phyloP scores from a whole-genome alignment of 2,329 filamentous ascomycete genomes.

The Byssochlamys sp. region DNA sequence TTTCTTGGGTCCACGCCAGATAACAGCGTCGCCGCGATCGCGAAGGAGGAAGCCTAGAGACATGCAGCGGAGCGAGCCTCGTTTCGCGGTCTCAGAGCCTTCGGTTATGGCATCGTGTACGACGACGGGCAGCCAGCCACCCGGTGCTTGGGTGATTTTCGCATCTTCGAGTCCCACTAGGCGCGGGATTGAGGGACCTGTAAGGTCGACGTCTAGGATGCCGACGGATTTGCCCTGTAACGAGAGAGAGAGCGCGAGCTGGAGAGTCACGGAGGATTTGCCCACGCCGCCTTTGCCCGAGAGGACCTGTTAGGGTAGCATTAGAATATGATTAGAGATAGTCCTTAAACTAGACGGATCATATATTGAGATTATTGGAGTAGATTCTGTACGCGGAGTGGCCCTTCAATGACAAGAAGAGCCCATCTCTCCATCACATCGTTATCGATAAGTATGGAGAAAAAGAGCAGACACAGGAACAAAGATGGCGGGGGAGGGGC shows the following conservation, averaged over 20 bases:
- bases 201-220: conserved; percentile 91
- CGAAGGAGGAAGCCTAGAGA: conserved; percentile 84
- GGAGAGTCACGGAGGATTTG: conserved; percentile 94
- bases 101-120: conserved; percentile 55
- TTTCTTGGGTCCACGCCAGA: conserved; percentile 97
- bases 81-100: conserved; percentile 11
- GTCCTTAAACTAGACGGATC: neutral
- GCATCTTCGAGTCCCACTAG: conserved; percentile 82
- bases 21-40: conserved; percentile 76
- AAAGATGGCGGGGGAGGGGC: neutral
- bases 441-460: neutral
- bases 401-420: neutral
- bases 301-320: conserved; percentile 47
- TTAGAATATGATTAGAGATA: conserved; percentile 4
- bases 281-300: conserved; percentile 97
- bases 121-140: conserved; percentile 81
- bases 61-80: conserved; percentile 57
- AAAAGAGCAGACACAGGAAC: neutral
- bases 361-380: neutral
- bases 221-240: conserved; percentile 80
- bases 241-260: conserved; percentile 81
- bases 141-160: conserved; percentile 83
- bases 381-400: too few relatives aligned
- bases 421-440: neutral
- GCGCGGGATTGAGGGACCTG: conserved; percentile 88